Percentiles rank a stretch among this genome's conserved stretches.
These are phyloP conservation scores for Paecilomyces sp. DNA, from an alignment of 2,329 filamentous ascomycete species.

Conservation along the genomic window DNA sequence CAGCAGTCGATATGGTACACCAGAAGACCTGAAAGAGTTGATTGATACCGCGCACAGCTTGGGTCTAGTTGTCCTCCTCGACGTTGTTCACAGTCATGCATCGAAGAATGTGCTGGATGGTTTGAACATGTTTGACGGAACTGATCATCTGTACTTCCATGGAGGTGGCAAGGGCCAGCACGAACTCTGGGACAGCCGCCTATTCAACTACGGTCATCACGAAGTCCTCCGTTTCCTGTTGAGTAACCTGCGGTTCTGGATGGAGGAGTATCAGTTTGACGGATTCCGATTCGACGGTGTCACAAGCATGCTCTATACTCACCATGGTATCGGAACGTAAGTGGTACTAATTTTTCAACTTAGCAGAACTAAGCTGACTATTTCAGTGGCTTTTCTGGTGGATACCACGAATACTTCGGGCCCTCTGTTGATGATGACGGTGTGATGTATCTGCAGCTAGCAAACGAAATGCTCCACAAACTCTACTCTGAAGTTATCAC, in stretches of 20 bases:
- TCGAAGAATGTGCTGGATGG: conserved; percentile 96
- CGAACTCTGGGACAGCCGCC: conserved; percentile 88
- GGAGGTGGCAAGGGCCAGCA: conserved; percentile 76
- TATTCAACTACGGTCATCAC: conserved; percentile 95
- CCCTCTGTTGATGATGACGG: conserved; percentile 84
- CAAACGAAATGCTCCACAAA: conserved; percentile 91
- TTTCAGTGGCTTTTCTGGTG: conserved; percentile 81
- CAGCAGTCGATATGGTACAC: conserved; percentile 87
- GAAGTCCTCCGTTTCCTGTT: conserved; percentile 94
- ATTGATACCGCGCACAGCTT: conserved; percentile 90
- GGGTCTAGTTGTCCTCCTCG: conserved; percentile 83
- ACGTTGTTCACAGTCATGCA: conserved; percentile 95
- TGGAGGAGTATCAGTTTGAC: conserved; percentile 96
- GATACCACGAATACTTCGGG: conserved; percentile 98
- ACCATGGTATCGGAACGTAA: conserved; percentile 95
- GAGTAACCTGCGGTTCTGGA: conserved; percentile 96
- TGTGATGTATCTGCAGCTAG: conserved; percentile 89
- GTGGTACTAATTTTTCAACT: conserved; percentile 26
- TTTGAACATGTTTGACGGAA: conserved; percentile 91
- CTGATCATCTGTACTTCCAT: conserved; percentile 95
- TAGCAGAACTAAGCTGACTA: not conserved
- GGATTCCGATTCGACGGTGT: conserved; percentile 98
- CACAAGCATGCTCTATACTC: conserved; percentile 93
- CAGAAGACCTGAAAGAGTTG: conserved; percentile 92
- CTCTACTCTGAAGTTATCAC: conserved; percentile 84